These are phyloP conservation scores for Lecanicillium sp. DNA, from an alignment of 2,329 filamentous ascomycete species.

Conservation along the genomic window DNA sequence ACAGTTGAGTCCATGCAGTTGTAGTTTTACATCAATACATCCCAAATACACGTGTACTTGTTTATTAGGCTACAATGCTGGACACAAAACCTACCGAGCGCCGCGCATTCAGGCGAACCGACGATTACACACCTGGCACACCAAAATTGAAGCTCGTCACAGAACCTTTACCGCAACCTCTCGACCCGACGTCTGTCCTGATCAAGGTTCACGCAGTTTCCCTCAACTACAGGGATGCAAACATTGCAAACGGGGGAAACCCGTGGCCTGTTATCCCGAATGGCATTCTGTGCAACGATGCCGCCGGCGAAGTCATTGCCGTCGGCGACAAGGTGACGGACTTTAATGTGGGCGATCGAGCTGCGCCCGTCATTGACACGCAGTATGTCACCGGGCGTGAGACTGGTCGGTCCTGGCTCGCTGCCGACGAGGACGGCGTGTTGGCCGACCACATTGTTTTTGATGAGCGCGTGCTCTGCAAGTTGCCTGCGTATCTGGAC, in stretches of 20 bases:
- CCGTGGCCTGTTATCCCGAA: constrained; percentile 30
- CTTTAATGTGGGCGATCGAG: constrained; percentile 14
- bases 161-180: constrained; percentile 21
- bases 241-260: constrained; percentile 29
- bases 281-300: constrained; percentile 28
- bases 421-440: constrained; percentile 33
- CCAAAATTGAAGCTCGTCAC: constrained; percentile 18
- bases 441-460: constrained; percentile 31
- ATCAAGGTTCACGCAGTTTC: constrained; percentile 23
- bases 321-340: constrained; percentile 25
- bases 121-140: too few species aligned
- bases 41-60: too few species aligned
- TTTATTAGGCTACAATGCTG: too few species aligned
- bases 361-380: constrained; percentile 29
- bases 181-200: constrained; percentile 21
- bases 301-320: constrained; percentile 30
- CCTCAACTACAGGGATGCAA: constrained; percentile 27
- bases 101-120: too few species aligned
- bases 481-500: constrained; percentile 26
- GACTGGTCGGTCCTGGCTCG: constrained; percentile 30
- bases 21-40: too few species aligned
- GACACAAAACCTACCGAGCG: too few species aligned
- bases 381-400: constrained; percentile 30
- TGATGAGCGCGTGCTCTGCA: constrained; percentile 18
- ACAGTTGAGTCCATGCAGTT: too few species aligned